phyloP scores from a whole-genome alignment of 352 stramenopile species.

The Phytophthora tentaculata region DNA sequence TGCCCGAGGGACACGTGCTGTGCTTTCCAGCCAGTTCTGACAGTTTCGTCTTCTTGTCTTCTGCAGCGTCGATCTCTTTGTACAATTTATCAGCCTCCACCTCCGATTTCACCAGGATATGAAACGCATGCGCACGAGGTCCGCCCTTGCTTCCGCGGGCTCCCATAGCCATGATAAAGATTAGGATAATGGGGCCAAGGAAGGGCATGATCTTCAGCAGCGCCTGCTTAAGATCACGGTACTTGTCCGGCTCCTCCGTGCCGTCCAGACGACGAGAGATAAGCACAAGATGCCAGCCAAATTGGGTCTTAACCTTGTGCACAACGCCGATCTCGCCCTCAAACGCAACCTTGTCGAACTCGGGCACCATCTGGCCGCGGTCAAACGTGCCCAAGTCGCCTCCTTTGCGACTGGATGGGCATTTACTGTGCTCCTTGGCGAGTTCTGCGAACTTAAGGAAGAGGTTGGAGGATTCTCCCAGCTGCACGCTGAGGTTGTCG shows the following conservation, averaged over 20 bases:
- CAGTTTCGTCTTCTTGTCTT: slow-evolving; percentile 62
- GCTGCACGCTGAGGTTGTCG: slow-evolving; percentile 62
- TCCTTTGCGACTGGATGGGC: slow-evolving; percentile 64
- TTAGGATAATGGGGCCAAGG: slow-evolving; percentile 55
- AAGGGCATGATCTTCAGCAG: slow-evolving; percentile 59
- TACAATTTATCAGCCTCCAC: slow-evolving; percentile 57
- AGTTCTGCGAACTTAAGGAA: slow-evolving; percentile 72
- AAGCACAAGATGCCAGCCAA: slow-evolving; percentile 72
- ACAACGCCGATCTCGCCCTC: slow-evolving; percentile 39
- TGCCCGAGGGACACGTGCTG: slow-evolving; percentile 66
- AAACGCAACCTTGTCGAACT: slow-evolving; percentile 85
- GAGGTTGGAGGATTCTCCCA: slow-evolving; percentile 54
- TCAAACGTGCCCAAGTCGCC: slow-evolving; percentile 74
- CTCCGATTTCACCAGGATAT: slow-evolving; percentile 73
- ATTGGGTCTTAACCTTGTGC: slow-evolving; percentile 87
- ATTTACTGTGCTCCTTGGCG: slow-evolving; percentile 74
- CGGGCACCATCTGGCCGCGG: slow-evolving; percentile 73
- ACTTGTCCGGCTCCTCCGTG: slow-evolving; percentile 45
- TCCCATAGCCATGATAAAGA: slow-evolving; percentile 56
- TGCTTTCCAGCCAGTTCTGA: slow-evolving; percentile 56
- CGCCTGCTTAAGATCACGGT: slow-evolving; percentile 38
- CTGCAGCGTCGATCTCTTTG: slow-evolving; percentile 58
- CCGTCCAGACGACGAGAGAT: slow-evolving; percentile 61
- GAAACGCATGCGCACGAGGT: slow-evolving; percentile 54
- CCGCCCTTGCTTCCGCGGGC: slow-evolving; percentile 30